Conservation (phyloP, 2,329 filamentous ascomycete genomes). For the Fusarium pseudonygamai region DNA sequence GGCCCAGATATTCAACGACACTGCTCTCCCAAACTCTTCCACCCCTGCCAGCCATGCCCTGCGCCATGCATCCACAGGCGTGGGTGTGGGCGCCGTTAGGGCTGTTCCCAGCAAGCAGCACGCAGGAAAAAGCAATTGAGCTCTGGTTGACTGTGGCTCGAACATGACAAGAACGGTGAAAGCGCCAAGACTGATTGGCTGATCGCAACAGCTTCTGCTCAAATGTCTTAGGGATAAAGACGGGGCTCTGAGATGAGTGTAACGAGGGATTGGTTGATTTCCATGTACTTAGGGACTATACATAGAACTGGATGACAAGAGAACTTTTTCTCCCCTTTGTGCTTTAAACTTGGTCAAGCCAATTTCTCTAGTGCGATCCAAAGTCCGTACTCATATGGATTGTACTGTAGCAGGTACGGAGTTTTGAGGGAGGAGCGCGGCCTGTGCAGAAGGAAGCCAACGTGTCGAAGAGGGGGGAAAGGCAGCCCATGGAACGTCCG, state of each 20-base stretch:
- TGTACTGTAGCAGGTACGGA: neutral
- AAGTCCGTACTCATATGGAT: neutral
- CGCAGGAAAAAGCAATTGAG: constrained; percentile 17
- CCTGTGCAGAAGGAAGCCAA: constrained; percentile 17
- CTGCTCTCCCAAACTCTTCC: constrained; percentile 20
- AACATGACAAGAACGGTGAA: constrained; percentile 40
- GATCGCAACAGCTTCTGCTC: constrained; percentile 8
- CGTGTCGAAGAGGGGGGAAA: constrained; percentile 31
- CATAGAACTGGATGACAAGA: constrained; percentile 16
- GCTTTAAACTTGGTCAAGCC: constrained; percentile 1
- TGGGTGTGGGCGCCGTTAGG: constrained; percentile 42
- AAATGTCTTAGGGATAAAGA: constrained; percentile 20
- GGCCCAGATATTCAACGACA: constrained; percentile 34
- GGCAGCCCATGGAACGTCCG: constrained; percentile 11
- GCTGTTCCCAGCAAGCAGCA: constrained; percentile 33
- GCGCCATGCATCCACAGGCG: constrained; percentile 34
- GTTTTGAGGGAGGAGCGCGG: neutral
- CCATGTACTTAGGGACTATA: neutral
- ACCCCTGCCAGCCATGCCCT: constrained; percentile 37
- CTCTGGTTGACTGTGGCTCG: constrained; percentile 4
- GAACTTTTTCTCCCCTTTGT: neutral
- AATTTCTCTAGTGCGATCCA: neutral
- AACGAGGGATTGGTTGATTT: neutral
- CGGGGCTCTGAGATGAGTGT: constrained; percentile 20
- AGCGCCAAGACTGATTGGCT: constrained; percentile 39